Evolutionary conservation across 352 stramenopile genomes (phyloP).

Genomic region (Pythium scleroteichum): DNA sequence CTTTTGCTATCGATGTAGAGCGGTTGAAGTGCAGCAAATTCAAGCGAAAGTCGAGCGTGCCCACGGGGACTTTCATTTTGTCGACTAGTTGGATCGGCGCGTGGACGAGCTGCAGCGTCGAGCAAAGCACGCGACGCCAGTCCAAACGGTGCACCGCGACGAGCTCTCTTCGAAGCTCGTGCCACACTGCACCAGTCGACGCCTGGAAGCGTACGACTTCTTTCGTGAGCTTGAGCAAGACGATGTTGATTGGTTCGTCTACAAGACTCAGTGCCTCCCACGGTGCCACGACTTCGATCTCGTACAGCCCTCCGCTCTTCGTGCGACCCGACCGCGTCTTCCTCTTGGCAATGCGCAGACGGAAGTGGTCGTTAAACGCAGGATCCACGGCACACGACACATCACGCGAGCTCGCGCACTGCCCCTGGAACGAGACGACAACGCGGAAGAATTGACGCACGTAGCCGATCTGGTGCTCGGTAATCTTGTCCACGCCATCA

Average conservation of each 20-base stretch:
- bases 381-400: constrained; percentile 59
- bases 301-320: constrained; percentile 34
- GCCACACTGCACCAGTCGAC: constrained; percentile 30
- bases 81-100: constrained; percentile 64
- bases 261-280: constrained; percentile 74
- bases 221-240: constrained; percentile 66
- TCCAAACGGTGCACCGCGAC: constrained; percentile 70
- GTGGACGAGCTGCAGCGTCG: constrained; percentile 65
- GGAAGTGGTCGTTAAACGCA: constrained; percentile 71
- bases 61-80: constrained; percentile 69
- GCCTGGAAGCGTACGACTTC: constrained; percentile 35
- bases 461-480: constrained; percentile 39
- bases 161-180: constrained; percentile 54
- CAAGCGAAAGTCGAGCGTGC: constrained; percentile 63
- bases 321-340: constrained; percentile 26
- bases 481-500: constrained; percentile 13
- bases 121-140: constrained; percentile 78
- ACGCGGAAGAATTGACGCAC: constrained; percentile 59
- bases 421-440: constrained; percentile 51
- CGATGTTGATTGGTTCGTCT: constrained; percentile 59
- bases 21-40: constrained; percentile 67
- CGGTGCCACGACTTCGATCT: constrained; percentile 57
- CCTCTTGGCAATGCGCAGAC: constrained; percentile 47
- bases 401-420: constrained; percentile 48
- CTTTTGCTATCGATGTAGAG: constrained; percentile 40